These are phyloP conservation scores for Cornus suecica DNA, from an alignment of 148 eudicot species.

Conservation along the genomic window DNA sequence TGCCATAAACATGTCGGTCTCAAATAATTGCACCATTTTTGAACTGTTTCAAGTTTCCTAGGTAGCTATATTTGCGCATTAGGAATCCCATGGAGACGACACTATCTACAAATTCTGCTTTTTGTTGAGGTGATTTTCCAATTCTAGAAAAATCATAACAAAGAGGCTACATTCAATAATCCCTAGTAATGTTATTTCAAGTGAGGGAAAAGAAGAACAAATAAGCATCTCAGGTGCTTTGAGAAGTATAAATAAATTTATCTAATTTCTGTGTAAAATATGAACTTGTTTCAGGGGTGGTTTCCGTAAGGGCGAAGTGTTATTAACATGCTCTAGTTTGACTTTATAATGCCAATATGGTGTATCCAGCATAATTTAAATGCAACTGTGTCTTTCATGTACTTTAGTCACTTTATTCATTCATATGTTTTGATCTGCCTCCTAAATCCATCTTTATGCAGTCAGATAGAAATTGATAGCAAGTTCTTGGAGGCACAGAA, in stretches of 20 bases:
- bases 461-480: slow-evolving; percentile 95
- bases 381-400: not conserved
- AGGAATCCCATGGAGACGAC: not conserved
- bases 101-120: not conserved
- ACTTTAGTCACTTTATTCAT: not conserved
- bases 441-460: slow-evolving; percentile 26
- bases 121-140: not conserved
- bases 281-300: not conserved
- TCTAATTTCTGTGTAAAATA: no score
- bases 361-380: not conserved
- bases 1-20: no score
- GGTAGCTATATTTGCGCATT: not conserved
- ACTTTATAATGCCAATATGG: not conserved
- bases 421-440: not conserved
- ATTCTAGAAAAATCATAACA: not conserved
- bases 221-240: not conserved
- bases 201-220: not conserved
- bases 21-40: not conserved
- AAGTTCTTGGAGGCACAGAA: slow-evolving; percentile 75
- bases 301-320: not conserved
- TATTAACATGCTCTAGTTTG: not conserved
- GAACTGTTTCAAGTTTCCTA: slow-evolving; percentile 2
- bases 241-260: not conserved
- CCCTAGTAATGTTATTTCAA: not conserved
- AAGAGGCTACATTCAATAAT: not conserved